These are phyloP conservation scores for Oryza glaberrima DNA, from an alignment of 176 grass and related monocot genomes.

Conservation along the genomic window DNA sequence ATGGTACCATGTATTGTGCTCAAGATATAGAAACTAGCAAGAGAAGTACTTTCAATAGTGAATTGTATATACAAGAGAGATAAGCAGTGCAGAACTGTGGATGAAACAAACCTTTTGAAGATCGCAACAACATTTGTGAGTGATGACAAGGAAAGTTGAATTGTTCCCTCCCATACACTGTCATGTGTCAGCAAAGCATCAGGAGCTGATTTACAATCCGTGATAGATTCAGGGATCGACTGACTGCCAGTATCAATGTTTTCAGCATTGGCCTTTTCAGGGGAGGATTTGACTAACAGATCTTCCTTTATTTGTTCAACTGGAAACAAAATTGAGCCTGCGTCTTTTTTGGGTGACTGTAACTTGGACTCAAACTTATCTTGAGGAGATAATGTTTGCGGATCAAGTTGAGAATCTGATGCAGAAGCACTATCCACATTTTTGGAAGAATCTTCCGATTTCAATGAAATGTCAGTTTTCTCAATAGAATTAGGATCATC, in stretches of 20 bases:
- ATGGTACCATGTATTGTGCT: background rate
- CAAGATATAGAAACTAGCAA: slow-evolving; percentile 9
- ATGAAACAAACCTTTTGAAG: slow-evolving; percentile 76
- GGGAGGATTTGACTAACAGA: slow-evolving; percentile 24
- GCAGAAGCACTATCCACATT: slow-evolving; percentile 20
- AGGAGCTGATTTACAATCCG: slow-evolving; percentile 20
- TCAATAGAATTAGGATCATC: slow-evolving; percentile 35
- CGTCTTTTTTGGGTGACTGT: slow-evolving; percentile 6
- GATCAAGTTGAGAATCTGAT: slow-evolving; percentile 33
- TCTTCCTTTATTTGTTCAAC: slow-evolving; percentile 18
- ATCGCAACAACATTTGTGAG: slow-evolving; percentile 57
- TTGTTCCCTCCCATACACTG: slow-evolving; percentile 68
- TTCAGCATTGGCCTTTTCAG: slow-evolving; percentile 41
- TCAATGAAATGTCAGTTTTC: slow-evolving; percentile 8
- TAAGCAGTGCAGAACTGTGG: slow-evolving; percentile 6
- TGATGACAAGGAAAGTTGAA: slow-evolving; percentile 65
- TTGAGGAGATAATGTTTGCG: slow-evolving; percentile 25
- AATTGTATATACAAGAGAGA: background rate
- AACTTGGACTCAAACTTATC: slow-evolving; percentile 29
- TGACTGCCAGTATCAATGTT: slow-evolving; percentile 40
- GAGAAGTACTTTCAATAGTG: slow-evolving; percentile 15
- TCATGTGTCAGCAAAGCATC: slow-evolving; percentile 20
- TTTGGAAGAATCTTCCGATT: slow-evolving; percentile 23
- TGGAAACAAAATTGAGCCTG: slow-evolving; percentile 3
- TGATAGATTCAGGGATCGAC: slow-evolving; percentile 37